Percentiles rank a stretch among this genome's conserved stretches.
phyloP scores from a whole-genome alignment of 1,284 basidiomycete genomes.

The Ceratobasidium sp. region DNA sequence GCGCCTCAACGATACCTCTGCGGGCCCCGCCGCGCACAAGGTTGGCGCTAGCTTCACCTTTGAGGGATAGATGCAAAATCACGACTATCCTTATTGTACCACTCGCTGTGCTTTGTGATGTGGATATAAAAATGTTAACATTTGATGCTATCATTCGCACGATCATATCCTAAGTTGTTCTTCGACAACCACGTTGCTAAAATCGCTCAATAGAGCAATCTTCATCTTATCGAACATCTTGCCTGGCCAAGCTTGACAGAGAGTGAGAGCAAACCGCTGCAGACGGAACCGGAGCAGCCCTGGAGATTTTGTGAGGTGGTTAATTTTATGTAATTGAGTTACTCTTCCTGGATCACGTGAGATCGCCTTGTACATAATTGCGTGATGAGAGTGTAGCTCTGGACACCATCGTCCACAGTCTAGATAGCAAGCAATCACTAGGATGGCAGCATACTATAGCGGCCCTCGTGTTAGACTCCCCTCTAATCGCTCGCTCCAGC shows the following conservation, averaged over 20 bases:
- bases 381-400: neutral
- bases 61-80: slow-evolving; percentile 66
- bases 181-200: too few species aligned
- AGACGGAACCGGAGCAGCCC: too few species aligned
- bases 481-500: slow-evolving; percentile 36
- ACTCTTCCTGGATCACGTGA: slow-evolving; percentile 13
- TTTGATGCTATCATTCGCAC: too few species aligned
- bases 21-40: slow-evolving; percentile 72
- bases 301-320: too few species aligned
- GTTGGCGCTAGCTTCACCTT: slow-evolving; percentile 79
- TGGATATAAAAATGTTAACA: too few species aligned
- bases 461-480: slow-evolving; percentile 37
- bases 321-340: too few species aligned
- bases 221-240: too few species aligned
- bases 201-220: too few species aligned
- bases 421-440: neutral
- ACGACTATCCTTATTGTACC: slow-evolving; percentile 16
- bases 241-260: too few species aligned
- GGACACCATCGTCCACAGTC: slow-evolving; percentile 11
- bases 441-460: slow-evolving; percentile 37
- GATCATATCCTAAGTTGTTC: too few species aligned
- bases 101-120: too few species aligned
- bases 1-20: slow-evolving; percentile 61
- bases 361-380: neutral
- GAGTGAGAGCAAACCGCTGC: too few species aligned